Evolutionary conservation across 768 basidiomycete species (phyloP).

Genomic region (Chlorophyllum brunneum): DNA sequence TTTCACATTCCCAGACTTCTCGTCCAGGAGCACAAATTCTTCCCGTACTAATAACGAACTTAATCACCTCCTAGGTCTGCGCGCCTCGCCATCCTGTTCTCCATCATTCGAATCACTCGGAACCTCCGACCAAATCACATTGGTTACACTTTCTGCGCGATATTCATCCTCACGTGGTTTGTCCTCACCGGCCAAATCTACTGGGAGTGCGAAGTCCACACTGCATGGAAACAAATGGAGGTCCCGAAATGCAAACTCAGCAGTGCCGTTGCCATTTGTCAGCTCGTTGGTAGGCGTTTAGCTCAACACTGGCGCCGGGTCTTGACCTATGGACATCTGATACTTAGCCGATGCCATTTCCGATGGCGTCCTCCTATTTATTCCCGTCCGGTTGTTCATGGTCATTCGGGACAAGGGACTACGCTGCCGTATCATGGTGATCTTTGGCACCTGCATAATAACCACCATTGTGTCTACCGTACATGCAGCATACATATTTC

Average conservation of each 20-base stretch:
- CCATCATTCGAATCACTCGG: slow-evolving; percentile 48
- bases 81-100: slow-evolving; percentile 25
- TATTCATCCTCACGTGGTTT: slow-evolving; percentile 24
- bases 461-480: slow-evolving; percentile 44
- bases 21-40: no score
- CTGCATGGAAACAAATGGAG: slow-evolving; percentile 1
- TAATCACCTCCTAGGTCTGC: slow-evolving; percentile 4
- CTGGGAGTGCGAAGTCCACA: slow-evolving; percentile 37
- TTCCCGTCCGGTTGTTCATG: slow-evolving; percentile 42
- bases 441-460: slow-evolving; percentile 50
- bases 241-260: slow-evolving; percentile 1
- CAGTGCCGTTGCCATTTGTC: not conserved
- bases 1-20: no score
- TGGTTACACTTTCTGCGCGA: slow-evolving; percentile 21
- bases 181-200: slow-evolving; percentile 41
- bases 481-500: slow-evolving; percentile 40
- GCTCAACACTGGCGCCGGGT: not conserved
- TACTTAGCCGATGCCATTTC: slow-evolving; percentile 43
- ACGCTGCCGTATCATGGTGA: slow-evolving; percentile 38
- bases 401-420: slow-evolving; percentile 35
- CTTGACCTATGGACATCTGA: not conserved
- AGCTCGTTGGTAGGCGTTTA: not conserved
- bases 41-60: no score
- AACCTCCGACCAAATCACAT: not conserved
- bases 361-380: slow-evolving; percentile 39